phyloP scores from a whole-genome alignment of 345 rosid genomes.

The Aquilaria sinensis region DNA sequence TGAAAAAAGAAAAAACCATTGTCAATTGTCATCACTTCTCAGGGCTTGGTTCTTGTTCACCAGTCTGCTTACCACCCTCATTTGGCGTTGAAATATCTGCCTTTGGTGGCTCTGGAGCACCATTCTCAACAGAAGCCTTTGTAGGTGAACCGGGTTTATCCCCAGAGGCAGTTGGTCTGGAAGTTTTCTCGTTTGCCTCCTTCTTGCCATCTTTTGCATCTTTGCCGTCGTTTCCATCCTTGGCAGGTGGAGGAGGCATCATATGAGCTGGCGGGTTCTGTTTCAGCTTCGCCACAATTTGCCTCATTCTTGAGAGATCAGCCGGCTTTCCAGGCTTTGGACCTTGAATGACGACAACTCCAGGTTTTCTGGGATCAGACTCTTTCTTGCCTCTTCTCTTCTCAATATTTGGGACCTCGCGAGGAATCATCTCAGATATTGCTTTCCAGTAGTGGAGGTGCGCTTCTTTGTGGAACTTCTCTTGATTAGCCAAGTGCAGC shows the following conservation, averaged over 20 bases:
- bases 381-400: conserved; percentile 78
- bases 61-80: conserved; percentile 27
- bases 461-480: conserved; percentile 91
- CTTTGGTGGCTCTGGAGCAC: conserved; percentile 26
- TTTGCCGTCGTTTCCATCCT: conserved; percentile 38
- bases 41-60: conserved; percentile 21
- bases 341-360: conserved; percentile 61
- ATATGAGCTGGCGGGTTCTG: conserved; percentile 84
- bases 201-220: conserved; percentile 19
- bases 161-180: conserved; percentile 20
- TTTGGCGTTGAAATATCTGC: conserved; percentile 20
- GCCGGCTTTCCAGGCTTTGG: conserved; percentile 96
- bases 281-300: conserved; percentile 69
- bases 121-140: conserved; percentile 17
- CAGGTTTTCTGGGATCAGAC: conserved; percentile 58
- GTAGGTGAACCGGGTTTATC: conserved; percentile 29
- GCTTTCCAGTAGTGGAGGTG: conserved; percentile 92
- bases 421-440: conserved; percentile 82
- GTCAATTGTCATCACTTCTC: conserved; percentile 13
- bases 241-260: conserved; percentile 70
- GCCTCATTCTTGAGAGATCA: conserved; percentile 86
- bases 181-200: conserved; percentile 17
- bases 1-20: conserved; percentile 6
- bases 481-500: conserved; percentile 80
- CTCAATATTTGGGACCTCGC: conserved; percentile 84